These are phyloP conservation scores for Alternaria alternata DNA, from an alignment of 2,329 filamentous ascomycete genomes.

Conservation along the genomic window DNA sequence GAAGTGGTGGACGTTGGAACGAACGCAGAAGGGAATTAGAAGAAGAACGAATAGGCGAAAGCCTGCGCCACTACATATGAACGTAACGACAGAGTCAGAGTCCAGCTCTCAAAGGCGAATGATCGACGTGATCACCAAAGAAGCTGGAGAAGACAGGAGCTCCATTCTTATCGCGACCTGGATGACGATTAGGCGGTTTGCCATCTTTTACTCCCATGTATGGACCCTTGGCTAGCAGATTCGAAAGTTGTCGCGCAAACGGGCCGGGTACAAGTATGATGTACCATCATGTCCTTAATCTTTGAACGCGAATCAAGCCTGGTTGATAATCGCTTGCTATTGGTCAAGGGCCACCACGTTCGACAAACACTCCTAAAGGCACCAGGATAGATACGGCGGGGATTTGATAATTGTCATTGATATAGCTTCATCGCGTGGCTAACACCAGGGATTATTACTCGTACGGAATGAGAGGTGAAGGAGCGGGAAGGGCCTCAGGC, in stretches of 20 bases:
- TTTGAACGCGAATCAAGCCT: constrained; percentile 5
- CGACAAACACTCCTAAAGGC: constrained; percentile 7
- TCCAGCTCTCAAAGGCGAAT: constrained; percentile 12
- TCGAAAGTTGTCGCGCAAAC: constrained; percentile 12
- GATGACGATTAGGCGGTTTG: neutral
- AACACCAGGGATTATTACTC: constrained; percentile 7
- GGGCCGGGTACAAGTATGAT: constrained; percentile 1
- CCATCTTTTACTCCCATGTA: constrained; percentile 4
- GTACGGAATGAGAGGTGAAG: neutral
- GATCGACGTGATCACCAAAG: constrained; percentile 1
- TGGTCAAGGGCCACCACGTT: neutral
- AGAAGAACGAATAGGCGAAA: neutral
- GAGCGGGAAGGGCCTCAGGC: constrained; percentile 5
- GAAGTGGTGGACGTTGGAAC: neutral
- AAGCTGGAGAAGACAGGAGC: constrained; percentile 10
- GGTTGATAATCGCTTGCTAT: neutral
- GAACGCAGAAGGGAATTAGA: neutral
- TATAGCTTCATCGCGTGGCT: constrained; percentile 8
- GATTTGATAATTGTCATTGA: neutral
- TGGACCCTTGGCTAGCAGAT: constrained; percentile 15
- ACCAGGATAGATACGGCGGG: neutral
- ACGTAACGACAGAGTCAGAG: constrained; percentile 10
- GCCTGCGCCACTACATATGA: constrained; percentile 10
- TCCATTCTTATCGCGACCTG: constrained; percentile 5
- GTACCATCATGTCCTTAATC: constrained; percentile 5